Evolutionary conservation across 345 rosid genomes (phyloP).

Genomic region (Ceriops zippeliana): DNA sequence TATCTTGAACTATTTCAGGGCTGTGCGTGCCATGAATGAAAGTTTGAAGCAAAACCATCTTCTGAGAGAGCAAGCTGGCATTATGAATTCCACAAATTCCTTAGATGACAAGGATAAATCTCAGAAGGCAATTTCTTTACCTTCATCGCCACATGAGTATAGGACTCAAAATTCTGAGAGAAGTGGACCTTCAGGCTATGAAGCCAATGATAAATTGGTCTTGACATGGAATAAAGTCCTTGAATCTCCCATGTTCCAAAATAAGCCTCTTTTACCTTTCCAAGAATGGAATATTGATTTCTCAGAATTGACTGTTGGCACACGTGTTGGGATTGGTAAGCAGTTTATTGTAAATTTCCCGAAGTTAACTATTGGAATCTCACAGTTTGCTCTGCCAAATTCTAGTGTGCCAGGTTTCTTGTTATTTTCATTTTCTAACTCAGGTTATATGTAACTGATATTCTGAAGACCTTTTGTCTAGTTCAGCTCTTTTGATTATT

Average conservation of each 20-base stretch:
- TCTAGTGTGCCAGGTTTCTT: background rate
- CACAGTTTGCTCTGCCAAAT: background rate
- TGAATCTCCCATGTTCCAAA: conserved; percentile 76
- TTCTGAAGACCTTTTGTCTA: background rate
- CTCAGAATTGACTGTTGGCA: conserved; percentile 86
- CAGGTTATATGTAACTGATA: background rate
- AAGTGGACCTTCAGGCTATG: conserved; percentile 43
- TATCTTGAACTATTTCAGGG: conserved; percentile 56
- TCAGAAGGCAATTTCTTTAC: conserved; percentile 88
- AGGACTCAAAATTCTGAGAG: conserved; percentile 56
- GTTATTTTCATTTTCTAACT: background rate
- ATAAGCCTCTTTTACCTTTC: conserved; percentile 67
- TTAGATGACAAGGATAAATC: conserved; percentile 53
- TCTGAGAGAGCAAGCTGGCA: conserved; percentile 53
- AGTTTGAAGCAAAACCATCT: conserved; percentile 87
- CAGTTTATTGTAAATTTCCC: conserved; percentile 2
- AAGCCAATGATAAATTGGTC: conserved; percentile 42
- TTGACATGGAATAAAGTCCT: conserved; percentile 80
- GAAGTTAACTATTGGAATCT: background rate
- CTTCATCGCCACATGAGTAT: conserved; percentile 86
- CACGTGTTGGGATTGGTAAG: conserved; percentile 97
- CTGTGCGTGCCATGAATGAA: conserved; percentile 96
- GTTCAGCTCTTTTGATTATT: background rate
- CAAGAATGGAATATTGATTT: conserved; percentile 95
- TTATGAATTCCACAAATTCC: conserved; percentile 44